Percentiles rank a stretch among this genome's conserved stretches.
Conservation (phyloP, 192 early-diverging fungal species). For the Podila verticillata region DNA sequence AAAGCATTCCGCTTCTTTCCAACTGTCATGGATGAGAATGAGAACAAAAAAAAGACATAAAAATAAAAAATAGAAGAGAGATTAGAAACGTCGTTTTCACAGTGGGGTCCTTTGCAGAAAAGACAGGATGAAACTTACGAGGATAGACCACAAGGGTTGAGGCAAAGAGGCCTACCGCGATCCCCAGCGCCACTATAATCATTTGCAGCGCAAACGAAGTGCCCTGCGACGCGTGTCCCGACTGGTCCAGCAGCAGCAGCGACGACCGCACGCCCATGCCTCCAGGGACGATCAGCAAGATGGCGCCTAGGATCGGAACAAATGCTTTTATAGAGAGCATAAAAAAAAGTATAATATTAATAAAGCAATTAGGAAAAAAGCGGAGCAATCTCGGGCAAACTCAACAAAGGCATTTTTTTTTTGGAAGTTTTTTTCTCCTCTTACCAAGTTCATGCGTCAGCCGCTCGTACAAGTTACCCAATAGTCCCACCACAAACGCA, state of each 20-base stretch:
- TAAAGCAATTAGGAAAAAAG: background rate
- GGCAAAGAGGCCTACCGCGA: constrained; percentile 57
- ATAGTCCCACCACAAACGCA: constrained; percentile 53
- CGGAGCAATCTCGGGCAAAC: background rate
- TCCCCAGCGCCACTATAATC: constrained; percentile 52
- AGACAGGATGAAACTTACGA: constrained; percentile 19
- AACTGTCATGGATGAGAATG: constrained; percentile 16
- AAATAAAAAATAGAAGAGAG: too few species aligned
- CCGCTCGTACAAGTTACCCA: constrained; percentile 52
- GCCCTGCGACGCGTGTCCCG: constrained; percentile 35
- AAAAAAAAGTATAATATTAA: background rate
- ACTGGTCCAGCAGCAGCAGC: constrained; percentile 30
- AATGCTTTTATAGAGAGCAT: constrained; percentile 27
- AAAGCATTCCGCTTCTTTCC: constrained; percentile 33
- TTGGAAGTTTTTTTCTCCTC: background rate
- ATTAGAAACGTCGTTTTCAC: constrained; percentile 9
- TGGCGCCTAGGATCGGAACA: constrained; percentile 52
- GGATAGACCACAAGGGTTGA: constrained; percentile 47
- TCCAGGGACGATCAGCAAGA: constrained; percentile 54
- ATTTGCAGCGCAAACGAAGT: constrained; percentile 54
- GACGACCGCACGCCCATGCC: constrained; percentile 53
- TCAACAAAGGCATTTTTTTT: background rate
- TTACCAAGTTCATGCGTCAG: constrained; percentile 55
- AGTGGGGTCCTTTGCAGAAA: constrained; percentile 27
- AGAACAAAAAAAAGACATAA: constrained; percentile 45